Evolutionary conservation across 495 filamentous ascomycete genomes (phyloP), one percentile per base, ranked within the genome.

Genomic region (Penicillium coffeae): DNA sequence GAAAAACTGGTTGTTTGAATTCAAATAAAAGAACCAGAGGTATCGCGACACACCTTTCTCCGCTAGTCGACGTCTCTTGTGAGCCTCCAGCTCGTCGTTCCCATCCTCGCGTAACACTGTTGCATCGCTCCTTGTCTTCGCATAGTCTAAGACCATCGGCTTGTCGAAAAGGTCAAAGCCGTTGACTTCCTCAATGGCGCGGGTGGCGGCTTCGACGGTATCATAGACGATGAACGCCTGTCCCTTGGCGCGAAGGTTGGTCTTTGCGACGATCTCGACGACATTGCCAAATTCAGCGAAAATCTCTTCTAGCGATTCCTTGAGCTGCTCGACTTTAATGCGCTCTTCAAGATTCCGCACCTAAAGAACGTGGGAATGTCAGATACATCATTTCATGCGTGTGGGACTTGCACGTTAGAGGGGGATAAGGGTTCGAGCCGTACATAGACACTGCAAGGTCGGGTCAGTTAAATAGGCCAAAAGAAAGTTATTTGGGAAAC

Each of bases 161-260:
- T 96, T 95, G 19, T 87, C 90, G 56, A 95, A 95, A 13, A 99
- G 72, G 51, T 94, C 89, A 70, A 99, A 97, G 13, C 90, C 91
- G 58, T 97, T 87, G 54, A 96, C 74, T 49, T 95, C 89, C 18
- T 93, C 85, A 50, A 96, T 87, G 13, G 93, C 93, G 36, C 82
- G 76, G 48, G 79, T 74, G 7, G 90, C 93, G 0, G 86, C 77
- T 36, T 90, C 84, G 20, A 82, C 72, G 42, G 74, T 82, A 54
- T 95, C 90, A 67, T 90, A 97, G 44, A 99, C 91, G 47, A 99
- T 73, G 66, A 99, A 99, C 5, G 93, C 93, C 70, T 99, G 93
- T 37, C 93, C 93, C 67, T 94, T 96, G 47, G 89, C 87, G 60
- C 88, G 90, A 27, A 97, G 73, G 63, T 92, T 95, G 38, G 77